A percentile compares a stretch with the other conserved stretches of the same genome.
phyloP scores from a whole-genome alignment of 306 rosid genomes.

The Styphnolobium japonicum region DNA sequence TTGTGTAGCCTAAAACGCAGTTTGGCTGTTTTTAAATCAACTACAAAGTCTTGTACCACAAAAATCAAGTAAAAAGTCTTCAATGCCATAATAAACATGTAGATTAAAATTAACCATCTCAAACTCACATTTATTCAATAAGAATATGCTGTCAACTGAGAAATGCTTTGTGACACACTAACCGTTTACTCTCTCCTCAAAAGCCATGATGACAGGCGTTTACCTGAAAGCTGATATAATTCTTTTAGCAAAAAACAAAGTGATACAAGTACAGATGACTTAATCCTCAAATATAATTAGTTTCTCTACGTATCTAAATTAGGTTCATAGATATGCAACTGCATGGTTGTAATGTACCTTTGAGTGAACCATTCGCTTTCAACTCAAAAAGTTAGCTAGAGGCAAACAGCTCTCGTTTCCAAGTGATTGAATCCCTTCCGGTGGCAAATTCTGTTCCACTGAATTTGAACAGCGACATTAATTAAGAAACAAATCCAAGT shows the following conservation, averaged over 20 bases:
- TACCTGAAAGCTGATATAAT: conserved; percentile 33
- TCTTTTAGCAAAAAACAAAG: background rate
- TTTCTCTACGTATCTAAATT: background rate
- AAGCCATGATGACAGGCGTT: background rate
- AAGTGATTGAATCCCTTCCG: conserved; percentile 21
- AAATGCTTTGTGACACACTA: background rate
- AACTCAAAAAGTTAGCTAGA: conserved; percentile 3
- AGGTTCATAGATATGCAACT: background rate
- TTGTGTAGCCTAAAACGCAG: background rate
- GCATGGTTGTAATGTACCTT: conserved; percentile 7
- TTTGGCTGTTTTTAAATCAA: background rate
- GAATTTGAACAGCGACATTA: background rate
- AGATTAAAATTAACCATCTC: background rate
- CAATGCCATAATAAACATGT: background rate
- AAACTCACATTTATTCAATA: conserved; percentile 2
- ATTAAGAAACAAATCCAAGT: background rate
- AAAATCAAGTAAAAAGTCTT: background rate
- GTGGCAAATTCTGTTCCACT: conserved; percentile 21
- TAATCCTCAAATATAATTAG: background rate
- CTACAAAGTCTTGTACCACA: no score
- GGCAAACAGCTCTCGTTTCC: conserved; percentile 13
- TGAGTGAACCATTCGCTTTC: conserved; percentile 21
- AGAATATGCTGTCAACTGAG: background rate
- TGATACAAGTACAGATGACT: background rate
- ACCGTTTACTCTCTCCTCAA: background rate